Conservation (phyloP, 768 basidiomycete genomes). For the Tephrocybe sp. region DNA sequence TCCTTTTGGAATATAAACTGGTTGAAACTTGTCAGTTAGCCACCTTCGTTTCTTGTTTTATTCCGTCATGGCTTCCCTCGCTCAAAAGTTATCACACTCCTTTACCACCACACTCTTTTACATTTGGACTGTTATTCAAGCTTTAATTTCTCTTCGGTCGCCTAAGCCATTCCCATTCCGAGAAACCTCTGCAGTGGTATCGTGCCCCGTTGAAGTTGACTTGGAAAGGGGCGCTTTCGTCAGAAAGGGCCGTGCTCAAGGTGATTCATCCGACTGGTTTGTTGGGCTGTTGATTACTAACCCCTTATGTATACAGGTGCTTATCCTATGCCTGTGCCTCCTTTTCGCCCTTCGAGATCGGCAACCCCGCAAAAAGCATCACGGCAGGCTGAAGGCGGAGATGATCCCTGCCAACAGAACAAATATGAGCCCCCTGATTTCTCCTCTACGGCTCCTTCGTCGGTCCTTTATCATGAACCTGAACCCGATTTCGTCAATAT, state of each 20-base stretch:
- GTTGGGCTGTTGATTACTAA: neutral
- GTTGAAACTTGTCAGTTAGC: neutral
- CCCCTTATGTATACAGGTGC: neutral
- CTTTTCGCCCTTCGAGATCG: neutral
- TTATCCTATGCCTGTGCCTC: slow-evolving; percentile 1
- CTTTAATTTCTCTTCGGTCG: slow-evolving; percentile 16
- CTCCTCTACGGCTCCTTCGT: slow-evolving; percentile 3
- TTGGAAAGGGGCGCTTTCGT: slow-evolving; percentile 11
- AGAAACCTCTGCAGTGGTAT: slow-evolving; percentile 15
- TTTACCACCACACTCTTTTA: slow-evolving; percentile 20
- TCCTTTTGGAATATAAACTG: neutral
- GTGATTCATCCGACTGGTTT: neutral
- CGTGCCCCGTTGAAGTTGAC: slow-evolving; percentile 9
- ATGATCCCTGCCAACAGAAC: neutral
- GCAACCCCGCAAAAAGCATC: neutral
- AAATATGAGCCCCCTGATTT: neutral
- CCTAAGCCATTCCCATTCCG: slow-evolving; percentile 11
- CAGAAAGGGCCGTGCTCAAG: neutral
- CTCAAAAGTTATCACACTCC: slow-evolving; percentile 15
- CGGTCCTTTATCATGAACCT: neutral
- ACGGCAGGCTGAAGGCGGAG: neutral
- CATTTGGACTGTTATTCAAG: slow-evolving; percentile 20
- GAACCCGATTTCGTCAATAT: neutral
- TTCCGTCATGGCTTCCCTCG: slow-evolving; percentile 16
- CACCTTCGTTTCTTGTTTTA: neutral